These are phyloP conservation scores for Neospermospora avenae DNA, from an alignment of 2,329 filamentous ascomycete genomes.

Conservation along the genomic window DNA sequence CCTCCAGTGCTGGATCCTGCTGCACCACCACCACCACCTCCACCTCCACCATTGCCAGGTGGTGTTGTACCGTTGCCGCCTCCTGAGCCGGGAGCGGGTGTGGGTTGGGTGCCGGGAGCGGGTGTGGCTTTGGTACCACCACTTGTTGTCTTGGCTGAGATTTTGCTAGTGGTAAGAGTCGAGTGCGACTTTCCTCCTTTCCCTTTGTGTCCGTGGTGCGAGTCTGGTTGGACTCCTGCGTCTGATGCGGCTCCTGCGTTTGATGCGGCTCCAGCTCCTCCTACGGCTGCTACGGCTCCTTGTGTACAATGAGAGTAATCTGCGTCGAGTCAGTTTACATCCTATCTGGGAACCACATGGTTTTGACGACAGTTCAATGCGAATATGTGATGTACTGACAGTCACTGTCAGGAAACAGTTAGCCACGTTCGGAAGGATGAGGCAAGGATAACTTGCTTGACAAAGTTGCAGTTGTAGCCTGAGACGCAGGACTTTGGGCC, in stretches of 20 bases:
- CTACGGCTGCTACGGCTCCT: slow-evolving; percentile 17
- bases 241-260: not conserved
- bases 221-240: not conserved
- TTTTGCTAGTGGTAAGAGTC: no score
- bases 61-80: no score
- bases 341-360: not conserved
- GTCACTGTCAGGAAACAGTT: not conserved
- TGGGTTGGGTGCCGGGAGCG: not conserved
- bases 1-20: slow-evolving; percentile 17
- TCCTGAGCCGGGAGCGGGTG: no score
- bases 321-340: not conserved
- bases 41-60: no score
- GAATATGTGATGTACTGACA: not conserved
- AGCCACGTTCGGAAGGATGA: not conserved
- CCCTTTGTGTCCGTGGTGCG: no score
- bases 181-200: no score
- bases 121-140: slow-evolving; percentile 1
- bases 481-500: slow-evolving; percentile 33
- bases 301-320: slow-evolving; percentile 30
- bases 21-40: no score
- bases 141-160: no score
- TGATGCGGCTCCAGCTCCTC: not conserved
- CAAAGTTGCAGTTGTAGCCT: slow-evolving; percentile 29
- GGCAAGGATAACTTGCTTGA: slow-evolving; percentile 11
- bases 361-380: not conserved